Conservation (phyloP, 495 filamentous ascomycete genomes). For the Neurospora tetrasperma region DNA sequence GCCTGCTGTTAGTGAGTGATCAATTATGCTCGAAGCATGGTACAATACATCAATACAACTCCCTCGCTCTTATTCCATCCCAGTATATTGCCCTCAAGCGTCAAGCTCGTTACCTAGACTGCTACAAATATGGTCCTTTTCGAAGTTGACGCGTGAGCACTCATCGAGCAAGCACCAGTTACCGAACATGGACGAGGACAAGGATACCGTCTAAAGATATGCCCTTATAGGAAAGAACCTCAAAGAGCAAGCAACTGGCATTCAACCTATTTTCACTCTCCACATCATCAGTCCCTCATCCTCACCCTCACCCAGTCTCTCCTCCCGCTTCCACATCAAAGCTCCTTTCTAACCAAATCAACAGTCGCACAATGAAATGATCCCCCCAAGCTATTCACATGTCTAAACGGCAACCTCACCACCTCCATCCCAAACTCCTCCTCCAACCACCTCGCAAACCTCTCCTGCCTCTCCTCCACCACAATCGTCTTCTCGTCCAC, state of each 20-base stretch:
- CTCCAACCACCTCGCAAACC: constrained; percentile 1
- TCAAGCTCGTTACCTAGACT: no score
- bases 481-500: neutral
- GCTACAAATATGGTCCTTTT: no score
- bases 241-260: neutral
- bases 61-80: no score
- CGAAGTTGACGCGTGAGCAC: no score
- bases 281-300: neutral
- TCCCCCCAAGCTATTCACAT: constrained; percentile 3
- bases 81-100: no score
- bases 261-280: neutral
- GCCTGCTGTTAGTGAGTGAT: neutral
- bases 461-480: neutral
- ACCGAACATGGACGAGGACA: no score
- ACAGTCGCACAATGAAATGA: constrained; percentile 5
- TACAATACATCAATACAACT: neutral
- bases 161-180: no score
- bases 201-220: no score
- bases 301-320: neutral
- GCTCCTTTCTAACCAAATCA: neutral
- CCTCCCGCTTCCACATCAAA: neutral
- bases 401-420: neutral
- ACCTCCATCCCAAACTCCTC: neutral
- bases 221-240: no score
- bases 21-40: neutral